phyloP scores from a whole-genome alignment of 805 yeast species.

The Spathaspora gorwiae region DNA sequence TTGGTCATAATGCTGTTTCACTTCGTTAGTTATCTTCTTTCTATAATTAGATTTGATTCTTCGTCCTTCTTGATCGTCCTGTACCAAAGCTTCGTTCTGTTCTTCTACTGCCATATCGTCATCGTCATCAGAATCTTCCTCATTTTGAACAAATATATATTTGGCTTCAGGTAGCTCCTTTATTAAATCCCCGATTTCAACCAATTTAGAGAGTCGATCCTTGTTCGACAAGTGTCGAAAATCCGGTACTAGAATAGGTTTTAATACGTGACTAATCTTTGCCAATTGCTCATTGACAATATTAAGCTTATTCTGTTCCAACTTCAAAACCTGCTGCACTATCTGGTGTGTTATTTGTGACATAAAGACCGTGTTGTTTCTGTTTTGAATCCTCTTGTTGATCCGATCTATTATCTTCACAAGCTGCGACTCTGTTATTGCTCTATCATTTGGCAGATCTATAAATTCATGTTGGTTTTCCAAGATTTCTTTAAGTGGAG shows the following conservation, averaged over 20 bases:
- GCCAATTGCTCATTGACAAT: conserved; percentile 24
- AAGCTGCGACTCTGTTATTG: conserved; percentile 3
- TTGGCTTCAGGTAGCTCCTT: conserved; percentile 30
- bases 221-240: conserved; percentile 11
- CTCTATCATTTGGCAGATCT: conserved; percentile 4
- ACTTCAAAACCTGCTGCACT: conserved; percentile 30
- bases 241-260: conserved; percentile 7
- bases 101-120: conserved; percentile 1
- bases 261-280: conserved; percentile 7
- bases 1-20: conserved; percentile 1
- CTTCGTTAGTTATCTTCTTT: conserved; percentile 3
- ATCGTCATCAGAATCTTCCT: conserved; percentile 6
- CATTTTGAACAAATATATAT: conserved; percentile 17
- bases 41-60: conserved; percentile 7
- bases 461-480: conserved; percentile 2
- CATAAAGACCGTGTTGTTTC: conserved; percentile 8
- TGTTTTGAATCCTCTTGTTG: conserved; percentile 12
- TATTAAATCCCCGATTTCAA: conserved; percentile 21
- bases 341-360: conserved; percentile 31
- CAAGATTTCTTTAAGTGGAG: conserved; percentile 12
- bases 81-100: background rate
- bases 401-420: conserved; percentile 17
- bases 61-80: conserved; percentile 9
- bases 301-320: conserved; percentile 25
- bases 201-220: conserved; percentile 9